Conservation (phyloP, 1,284 basidiomycete species). For the Mycosarcoma maydis region DNA sequence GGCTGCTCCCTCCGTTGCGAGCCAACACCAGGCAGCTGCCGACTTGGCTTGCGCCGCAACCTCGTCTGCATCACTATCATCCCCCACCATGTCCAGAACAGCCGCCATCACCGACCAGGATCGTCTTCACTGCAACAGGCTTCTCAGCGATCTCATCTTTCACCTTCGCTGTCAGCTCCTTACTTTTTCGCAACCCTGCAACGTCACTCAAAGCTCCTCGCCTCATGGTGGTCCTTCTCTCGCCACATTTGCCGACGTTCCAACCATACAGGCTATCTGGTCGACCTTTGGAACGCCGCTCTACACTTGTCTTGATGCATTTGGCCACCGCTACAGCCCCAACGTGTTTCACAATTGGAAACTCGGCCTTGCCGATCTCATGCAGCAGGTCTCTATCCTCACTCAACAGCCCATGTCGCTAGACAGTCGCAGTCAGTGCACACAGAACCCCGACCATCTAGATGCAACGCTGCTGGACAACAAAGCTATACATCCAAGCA, state of each 20-base stretch:
- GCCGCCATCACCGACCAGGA: conserved; percentile 5
- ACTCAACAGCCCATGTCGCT: conserved; percentile 7
- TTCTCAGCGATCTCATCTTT: conserved; percentile 33
- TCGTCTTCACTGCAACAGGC: conserved; percentile 24
- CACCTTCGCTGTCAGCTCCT: conserved; percentile 28
- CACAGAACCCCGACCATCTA: background rate
- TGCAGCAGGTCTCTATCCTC: conserved; percentile 29
- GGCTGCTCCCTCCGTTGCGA: conserved; percentile 2
- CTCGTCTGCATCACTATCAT: conserved; percentile 3
- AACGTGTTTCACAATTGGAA: conserved; percentile 39
- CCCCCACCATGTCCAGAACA: background rate
- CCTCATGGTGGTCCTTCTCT: conserved; percentile 1
- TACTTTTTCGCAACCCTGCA: conserved; percentile 10
- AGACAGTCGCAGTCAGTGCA: background rate
- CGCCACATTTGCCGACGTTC: conserved; percentile 11
- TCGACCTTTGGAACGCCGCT: conserved; percentile 18
- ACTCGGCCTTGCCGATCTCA: conserved; percentile 32
- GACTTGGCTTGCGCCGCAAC: background rate
- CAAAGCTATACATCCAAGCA: no score
- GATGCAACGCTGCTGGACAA: background rate
- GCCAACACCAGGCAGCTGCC: conserved; percentile 2
- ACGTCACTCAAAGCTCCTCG: background rate
- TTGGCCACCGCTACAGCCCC: conserved; percentile 31
- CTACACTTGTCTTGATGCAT: conserved; percentile 23
- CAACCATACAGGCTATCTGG: conserved; percentile 32